phyloP scores from a whole-genome alignment of 768 basidiomycete genomes.

The Kwoniella bestiolae region DNA sequence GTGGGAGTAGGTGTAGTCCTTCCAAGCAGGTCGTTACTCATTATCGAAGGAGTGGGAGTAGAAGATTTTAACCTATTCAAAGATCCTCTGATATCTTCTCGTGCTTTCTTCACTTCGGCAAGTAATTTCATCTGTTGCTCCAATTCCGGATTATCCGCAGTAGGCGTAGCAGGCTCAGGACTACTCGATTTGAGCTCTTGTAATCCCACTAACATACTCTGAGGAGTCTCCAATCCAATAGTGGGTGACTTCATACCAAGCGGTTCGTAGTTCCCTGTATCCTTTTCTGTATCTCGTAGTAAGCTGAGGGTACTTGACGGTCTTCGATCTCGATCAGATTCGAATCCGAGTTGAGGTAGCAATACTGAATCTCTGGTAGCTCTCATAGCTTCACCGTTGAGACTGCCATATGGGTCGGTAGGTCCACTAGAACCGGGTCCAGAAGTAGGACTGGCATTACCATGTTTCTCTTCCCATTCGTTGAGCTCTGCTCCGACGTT shows the following conservation, averaged over 20 bases:
- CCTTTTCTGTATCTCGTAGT: slow-evolving; percentile 17
- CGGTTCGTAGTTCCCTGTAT: slow-evolving; percentile 21
- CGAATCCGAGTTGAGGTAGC: slow-evolving; percentile 38
- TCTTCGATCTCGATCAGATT: slow-evolving; percentile 11
- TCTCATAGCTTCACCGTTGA: not conserved
- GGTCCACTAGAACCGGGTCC: slow-evolving; percentile 16
- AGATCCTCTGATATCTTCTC: slow-evolving; percentile 41
- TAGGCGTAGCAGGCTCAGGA: not conserved
- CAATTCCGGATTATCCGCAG: slow-evolving; percentile 29
- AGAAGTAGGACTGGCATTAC: slow-evolving; percentile 59
- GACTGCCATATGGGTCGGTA: slow-evolving; percentile 11
- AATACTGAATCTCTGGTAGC: slow-evolving; percentile 14
- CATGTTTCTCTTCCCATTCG: slow-evolving; percentile 87
- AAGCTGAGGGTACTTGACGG: slow-evolving; percentile 31
- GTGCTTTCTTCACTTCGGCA: slow-evolving; percentile 52
- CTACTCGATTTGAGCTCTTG: slow-evolving; percentile 15
- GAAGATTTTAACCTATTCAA: slow-evolving; percentile 41
- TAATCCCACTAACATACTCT: slow-evolving; percentile 7
- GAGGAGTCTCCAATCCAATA: slow-evolving; percentile 2
- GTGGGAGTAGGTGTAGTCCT: slow-evolving; percentile 68
- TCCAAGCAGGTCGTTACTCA: slow-evolving; percentile 58
- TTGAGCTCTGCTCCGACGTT: slow-evolving; percentile 70
- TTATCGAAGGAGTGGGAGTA: slow-evolving; percentile 12
- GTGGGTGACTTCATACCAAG: slow-evolving; percentile 25
- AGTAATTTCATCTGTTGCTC: slow-evolving; percentile 51